A percentile compares a stretch with the other conserved stretches of the same genome.
Evolutionary conservation across 2,329 filamentous ascomycete genomes (phyloP).

Genomic region (Cladosporium sp.): DNA sequence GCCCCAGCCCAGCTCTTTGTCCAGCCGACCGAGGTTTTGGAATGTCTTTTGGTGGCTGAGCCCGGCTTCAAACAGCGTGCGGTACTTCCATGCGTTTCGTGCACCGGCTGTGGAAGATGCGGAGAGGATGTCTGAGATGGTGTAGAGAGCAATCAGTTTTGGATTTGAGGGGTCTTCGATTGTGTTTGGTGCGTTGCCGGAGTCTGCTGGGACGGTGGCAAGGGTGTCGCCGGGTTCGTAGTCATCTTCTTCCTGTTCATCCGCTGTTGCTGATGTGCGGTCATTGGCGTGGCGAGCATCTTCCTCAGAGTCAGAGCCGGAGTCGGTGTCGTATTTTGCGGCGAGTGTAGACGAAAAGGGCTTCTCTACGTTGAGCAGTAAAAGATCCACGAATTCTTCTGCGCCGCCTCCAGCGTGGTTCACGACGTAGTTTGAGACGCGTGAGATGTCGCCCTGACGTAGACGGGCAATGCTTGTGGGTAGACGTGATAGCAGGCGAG

Average conservation of each 20-base stretch:
- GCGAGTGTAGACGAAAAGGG: conserved; percentile 69
- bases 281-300: conserved; percentile 20
- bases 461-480: conserved; percentile 74
- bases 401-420: conserved; percentile 80
- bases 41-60: conserved; percentile 70
- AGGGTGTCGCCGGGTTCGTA: conserved; percentile 39
- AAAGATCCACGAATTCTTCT: conserved; percentile 87
- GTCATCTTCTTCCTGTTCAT: conserved; percentile 40
- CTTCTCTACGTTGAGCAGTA: conserved; percentile 76
- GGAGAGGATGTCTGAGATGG: conserved; percentile 77
- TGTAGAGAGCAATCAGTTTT: conserved; percentile 77
- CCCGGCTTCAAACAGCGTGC: conserved; percentile 74
- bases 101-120: conserved; percentile 74
- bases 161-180: conserved; percentile 66
- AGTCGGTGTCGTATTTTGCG: conserved; percentile 59
- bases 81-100: conserved; percentile 82
- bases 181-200: conserved; percentile 22
- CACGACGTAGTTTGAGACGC: conserved; percentile 85
- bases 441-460: conserved; percentile 80
- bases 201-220: conserved; percentile 12
- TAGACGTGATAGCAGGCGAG: conserved; percentile 78
- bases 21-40: conserved; percentile 70
- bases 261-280: conserved; percentile 34
- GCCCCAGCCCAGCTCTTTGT: conserved; percentile 74
- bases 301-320: conserved; percentile 35